Base-by-base conservation (phyloP, 257 asterid genomes). In the Penstemon davidsonii region DNA sequence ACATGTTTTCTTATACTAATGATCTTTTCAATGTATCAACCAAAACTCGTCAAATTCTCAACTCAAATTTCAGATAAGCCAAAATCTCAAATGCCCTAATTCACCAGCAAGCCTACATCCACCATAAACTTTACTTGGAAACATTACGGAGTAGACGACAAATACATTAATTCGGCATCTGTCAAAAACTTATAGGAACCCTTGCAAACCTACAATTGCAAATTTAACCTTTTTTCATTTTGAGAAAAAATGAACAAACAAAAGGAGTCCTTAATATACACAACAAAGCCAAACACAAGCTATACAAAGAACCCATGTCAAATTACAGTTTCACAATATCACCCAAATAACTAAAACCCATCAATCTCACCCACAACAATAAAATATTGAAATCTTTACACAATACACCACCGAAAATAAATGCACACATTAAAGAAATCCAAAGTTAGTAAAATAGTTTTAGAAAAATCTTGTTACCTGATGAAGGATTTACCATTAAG, bases 401-500 rank as follows among this genome's bases (percentile, higher is more conserved):
- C 47, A 74, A 60, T 67, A 45, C 8, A 69, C 47, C 49, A 44
- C 40, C 25, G 19, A 7, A 57, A 41, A 19, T 5, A 33, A 43
- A 9, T 8, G 5, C 4, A 8, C 4, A 49, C 9, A 9, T 10
- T 5, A 43, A 37, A 7, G 40, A 33, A 13, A 54, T 8, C 25
- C 0, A 57, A 3, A 37, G 4, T 12, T 8, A 49, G 64, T 40
- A 53, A 10, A 41, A 38, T 46, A 46, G 9, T 53, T 55, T 56
- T 13, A 56, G 58, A 42, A 4, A 54, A 68, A 67, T 56, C 38
- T 8, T 1, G 38, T 38, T 74, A 94, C 99, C 97, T 94, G 78
- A 94, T 88, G 79, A 86, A 94, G 6, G 99, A 88, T 75, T 88
- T 88, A 36, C 97, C 99, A 62, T 84, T 87, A 5, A 83, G 89